phyloP scores from a whole-genome alignment of 2,329 filamentous ascomycete genomes.

The Zopfia rhizophila region DNA sequence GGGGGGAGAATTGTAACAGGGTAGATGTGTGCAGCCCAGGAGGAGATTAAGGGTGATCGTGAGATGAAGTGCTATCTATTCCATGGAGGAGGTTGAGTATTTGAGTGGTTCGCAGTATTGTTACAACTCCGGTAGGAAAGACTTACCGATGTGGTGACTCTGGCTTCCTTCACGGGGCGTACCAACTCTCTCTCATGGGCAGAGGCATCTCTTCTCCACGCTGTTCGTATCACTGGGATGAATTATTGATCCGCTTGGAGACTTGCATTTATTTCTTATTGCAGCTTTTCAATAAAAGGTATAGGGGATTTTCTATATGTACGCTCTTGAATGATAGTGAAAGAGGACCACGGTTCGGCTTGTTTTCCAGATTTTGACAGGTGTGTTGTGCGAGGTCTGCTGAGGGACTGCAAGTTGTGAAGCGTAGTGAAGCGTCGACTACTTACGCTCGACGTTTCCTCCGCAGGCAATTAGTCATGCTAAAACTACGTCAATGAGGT shows the following conservation, averaged over 20 bases:
- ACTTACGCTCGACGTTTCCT: not conserved
- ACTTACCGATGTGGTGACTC: too few species aligned
- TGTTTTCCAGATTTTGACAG: constrained; percentile 28
- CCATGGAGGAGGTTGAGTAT: not conserved
- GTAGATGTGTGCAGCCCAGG: not conserved
- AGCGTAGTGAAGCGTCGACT: constrained; percentile 3
- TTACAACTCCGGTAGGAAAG: not conserved
- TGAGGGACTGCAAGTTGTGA: not conserved
- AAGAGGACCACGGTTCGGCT: constrained; percentile 19
- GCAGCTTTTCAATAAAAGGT: constrained; percentile 15
- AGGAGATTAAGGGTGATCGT: not conserved
- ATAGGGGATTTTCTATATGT: constrained; percentile 5
- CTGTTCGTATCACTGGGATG: constrained; percentile 14
- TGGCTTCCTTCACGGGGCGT: constrained; percentile 3
- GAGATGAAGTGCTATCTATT: not conserved
- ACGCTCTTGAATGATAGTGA: constrained; percentile 3
- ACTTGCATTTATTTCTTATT: constrained; percentile 2
- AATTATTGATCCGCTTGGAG: constrained; percentile 8
- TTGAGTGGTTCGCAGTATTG: not conserved
- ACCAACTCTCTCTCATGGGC: constrained; percentile 3
- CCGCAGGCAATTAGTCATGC: constrained; percentile 1
- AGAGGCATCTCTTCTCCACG: constrained; percentile 11
- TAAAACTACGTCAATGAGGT: constrained; percentile 14
- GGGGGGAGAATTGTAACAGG: constrained; percentile 5
- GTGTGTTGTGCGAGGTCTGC: constrained; percentile 16